Evolutionary conservation across 1,139 yeast species (phyloP), one percentile per base, ranked within the genome.

Genomic region (Casaregolazyma suthepensis): DNA sequence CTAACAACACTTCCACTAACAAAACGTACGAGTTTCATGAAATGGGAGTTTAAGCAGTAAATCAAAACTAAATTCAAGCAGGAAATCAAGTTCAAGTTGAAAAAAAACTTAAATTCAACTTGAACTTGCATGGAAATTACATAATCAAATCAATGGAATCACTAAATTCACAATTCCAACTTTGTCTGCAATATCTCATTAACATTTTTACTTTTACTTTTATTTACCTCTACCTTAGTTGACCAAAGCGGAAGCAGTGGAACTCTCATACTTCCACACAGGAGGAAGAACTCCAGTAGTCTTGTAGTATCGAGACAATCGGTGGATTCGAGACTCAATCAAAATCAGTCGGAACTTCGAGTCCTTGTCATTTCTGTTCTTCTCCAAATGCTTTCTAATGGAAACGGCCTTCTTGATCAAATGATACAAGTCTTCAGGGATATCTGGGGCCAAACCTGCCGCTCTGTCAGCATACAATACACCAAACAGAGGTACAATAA

Each of bases 241-340:
- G 75, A 94, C 99, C 80, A 94, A 85, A 79, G 99, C 95, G 74
- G 99, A 93, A 75, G 99, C 99, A 75, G 99, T 94, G 75, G 99
- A 96, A 69, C 99, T 91, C 83, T 93, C 99, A 95, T 87, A 93
- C 84, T 93, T 93, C 98, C 98, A 93, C 93, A 87, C 90, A 76
- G 99, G 98, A 72, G 99, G 98, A 75, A 93, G 87, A 73, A 93
- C 98, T 75, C 96, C 82, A 71, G 89, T 96, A 71, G 96, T 88
- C 89, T 96, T 91, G 96, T 93, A 93, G 94, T 93, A 93, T 85
- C 99, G 89, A 70, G 99, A 96, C 78, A 93, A 88, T 87, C 99
- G 93, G 96, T 93, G 99, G 82, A 93, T 93, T 89, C 99, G 90
- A 65, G 98, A 91, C 83, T 93, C 99, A 76, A 94, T 90, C 80